Percentiles rank a stretch among this genome's conserved stretches.
These are phyloP conservation scores for Auriscalpium vulgare DNA, from an alignment of 768 basidiomycete species.

Conservation along the genomic window DNA sequence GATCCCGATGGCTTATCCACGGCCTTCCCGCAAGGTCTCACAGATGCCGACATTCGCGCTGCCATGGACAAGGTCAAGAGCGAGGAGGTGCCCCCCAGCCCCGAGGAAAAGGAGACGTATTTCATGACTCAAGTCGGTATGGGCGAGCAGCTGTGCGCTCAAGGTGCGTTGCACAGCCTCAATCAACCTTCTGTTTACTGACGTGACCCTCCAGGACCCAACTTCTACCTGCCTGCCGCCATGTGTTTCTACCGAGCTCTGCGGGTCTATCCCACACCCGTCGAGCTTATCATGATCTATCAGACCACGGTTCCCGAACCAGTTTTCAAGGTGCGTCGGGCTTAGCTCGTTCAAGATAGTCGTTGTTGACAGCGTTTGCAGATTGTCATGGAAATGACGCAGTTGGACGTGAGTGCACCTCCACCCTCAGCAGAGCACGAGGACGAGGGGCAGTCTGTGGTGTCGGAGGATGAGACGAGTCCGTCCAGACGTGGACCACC, in stretches of 20 bases:
- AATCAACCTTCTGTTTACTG: not conserved
- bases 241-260: slow-evolving; percentile 90
- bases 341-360: not conserved
- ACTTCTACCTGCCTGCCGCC: slow-evolving; percentile 73
- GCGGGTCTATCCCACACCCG: slow-evolving; percentile 88
- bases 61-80: slow-evolving; percentile 59
- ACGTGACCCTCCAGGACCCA: slow-evolving; percentile 47
- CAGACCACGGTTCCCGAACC: slow-evolving; percentile 81
- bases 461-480: slow-evolving; percentile 52
- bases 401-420: slow-evolving; percentile 78
- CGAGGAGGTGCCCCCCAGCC: slow-evolving; percentile 60
- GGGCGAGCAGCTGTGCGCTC: slow-evolving; percentile 75
- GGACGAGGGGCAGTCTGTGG: slow-evolving; percentile 23
- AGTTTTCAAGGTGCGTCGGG: slow-evolving; percentile 59
- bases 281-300: slow-evolving; percentile 92
- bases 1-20: slow-evolving; percentile 19
- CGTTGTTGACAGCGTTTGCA: slow-evolving; percentile 18
- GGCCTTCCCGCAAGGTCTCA: slow-evolving; percentile 23
- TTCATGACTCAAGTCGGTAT: slow-evolving; percentile 86
- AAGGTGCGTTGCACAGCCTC: slow-evolving; percentile 44
- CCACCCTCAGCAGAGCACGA: slow-evolving; percentile 30
- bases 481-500: slow-evolving; percentile 61
- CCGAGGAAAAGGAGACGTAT: slow-evolving; percentile 77
- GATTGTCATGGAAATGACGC: slow-evolving; percentile 79
- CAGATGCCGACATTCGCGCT: slow-evolving; percentile 47